Evolutionary conservation across 2,329 filamentous ascomycete genomes (phyloP).

Genomic region (Colletotrichum neosansevieriae): DNA sequence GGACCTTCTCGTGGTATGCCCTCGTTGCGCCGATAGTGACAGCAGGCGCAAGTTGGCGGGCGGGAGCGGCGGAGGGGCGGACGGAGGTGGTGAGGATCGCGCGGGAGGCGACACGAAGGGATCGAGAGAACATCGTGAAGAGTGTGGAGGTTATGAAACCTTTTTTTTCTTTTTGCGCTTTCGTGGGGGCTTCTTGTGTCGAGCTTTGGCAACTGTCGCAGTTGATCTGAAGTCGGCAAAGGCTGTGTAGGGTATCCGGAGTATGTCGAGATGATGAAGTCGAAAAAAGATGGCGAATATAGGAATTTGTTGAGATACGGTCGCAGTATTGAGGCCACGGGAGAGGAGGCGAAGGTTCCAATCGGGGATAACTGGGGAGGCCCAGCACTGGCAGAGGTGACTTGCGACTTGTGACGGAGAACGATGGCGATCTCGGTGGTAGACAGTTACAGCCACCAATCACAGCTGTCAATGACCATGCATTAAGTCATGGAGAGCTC

Average conservation of each 20-base stretch:
- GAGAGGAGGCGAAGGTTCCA: conserved; percentile 34
- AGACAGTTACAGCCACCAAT: conserved; percentile 32
- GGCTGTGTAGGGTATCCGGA: conserved; percentile 14
- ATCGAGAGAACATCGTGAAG: conserved; percentile 60
- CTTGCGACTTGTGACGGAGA: conserved; percentile 42
- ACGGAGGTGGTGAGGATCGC: conserved; percentile 56
- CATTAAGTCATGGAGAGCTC: conserved; percentile 37
- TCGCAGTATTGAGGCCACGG: conserved; percentile 11
- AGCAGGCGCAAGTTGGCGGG: conserved; percentile 57
- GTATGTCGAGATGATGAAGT: conserved; percentile 21
- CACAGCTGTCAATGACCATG: conserved; percentile 35
- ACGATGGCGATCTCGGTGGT: conserved; percentile 42
- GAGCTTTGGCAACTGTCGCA: conserved; percentile 19
- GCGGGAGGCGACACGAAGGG: conserved; percentile 57
- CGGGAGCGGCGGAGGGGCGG: conserved; percentile 52
- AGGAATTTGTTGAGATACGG: conserved; percentile 13
- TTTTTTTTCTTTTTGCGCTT: neutral
- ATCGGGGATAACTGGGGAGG: conserved; percentile 26
- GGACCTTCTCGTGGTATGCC: conserved; percentile 69
- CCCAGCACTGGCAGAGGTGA: conserved; percentile 2
- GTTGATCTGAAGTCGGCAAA: conserved; percentile 25
- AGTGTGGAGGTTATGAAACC: conserved; percentile 6
- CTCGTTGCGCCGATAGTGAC: conserved; percentile 56
- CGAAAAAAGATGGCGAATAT: conserved; percentile 32
- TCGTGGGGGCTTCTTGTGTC: conserved; percentile 5